phyloP scores from a whole-genome alignment of 176 grass and related monocot genomes.

The Bromus sterilis region DNA sequence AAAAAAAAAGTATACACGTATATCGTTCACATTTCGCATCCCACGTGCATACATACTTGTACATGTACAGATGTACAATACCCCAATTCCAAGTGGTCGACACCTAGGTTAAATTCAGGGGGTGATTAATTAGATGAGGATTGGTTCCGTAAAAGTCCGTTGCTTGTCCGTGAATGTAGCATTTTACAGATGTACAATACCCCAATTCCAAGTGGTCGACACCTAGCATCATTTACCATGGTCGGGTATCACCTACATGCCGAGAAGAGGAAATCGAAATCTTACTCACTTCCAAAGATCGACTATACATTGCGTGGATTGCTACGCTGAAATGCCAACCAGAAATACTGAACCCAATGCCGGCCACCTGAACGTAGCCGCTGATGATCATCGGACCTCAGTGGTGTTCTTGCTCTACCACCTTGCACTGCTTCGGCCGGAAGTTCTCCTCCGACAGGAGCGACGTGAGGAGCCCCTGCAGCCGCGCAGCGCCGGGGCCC shows the following conservation, averaged over 20 bases:
- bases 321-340: not conserved
- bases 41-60: too few relatives aligned
- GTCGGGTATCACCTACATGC: not conserved
- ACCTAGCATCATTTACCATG: not conserved
- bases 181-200: too few relatives aligned
- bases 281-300: not conserved
- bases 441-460: slow-evolving; percentile 68
- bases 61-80: too few relatives aligned
- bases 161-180: too few relatives aligned
- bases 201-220: not conserved
- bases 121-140: too few relatives aligned
- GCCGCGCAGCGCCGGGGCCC: slow-evolving; percentile 39
- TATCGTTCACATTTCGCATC: too few relatives aligned
- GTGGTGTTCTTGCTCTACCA: not conserved
- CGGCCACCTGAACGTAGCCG: too few relatives aligned
- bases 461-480: slow-evolving; percentile 46
- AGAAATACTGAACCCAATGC: too few relatives aligned
- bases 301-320: not conserved
- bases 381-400: not conserved
- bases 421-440: slow-evolving; percentile 49
- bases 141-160: too few relatives aligned
- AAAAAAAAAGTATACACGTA: too few relatives aligned
- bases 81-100: not conserved
- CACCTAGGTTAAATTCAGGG: too few relatives aligned
- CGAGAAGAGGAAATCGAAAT: not conserved